Evolutionary conservation across 2,329 filamentous ascomycete species (phyloP).

Genomic region (Neocatenulostroma microsporum): DNA sequence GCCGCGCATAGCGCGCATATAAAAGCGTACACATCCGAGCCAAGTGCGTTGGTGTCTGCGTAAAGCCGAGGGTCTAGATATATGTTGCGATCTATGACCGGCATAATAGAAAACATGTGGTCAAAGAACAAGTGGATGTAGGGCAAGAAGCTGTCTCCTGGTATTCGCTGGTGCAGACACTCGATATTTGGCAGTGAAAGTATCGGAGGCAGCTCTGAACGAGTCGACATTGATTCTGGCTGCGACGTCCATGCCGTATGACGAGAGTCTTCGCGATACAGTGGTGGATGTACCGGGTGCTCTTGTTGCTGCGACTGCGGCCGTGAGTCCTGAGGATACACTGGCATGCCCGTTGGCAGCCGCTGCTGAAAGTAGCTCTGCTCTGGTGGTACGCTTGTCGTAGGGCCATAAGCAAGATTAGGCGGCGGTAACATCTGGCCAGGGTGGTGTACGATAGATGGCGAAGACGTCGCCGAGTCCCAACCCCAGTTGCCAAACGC

Average conservation of each 20-base stretch:
- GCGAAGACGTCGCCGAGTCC: constrained; percentile 12
- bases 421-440: background rate
- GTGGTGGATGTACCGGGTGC: constrained; percentile 2
- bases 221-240: constrained; percentile 12
- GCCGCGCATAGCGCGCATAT: constrained; percentile 28
- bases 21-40: constrained; percentile 26
- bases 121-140: constrained; percentile 29
- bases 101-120: constrained; percentile 32
- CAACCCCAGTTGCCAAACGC: constrained; percentile 26
- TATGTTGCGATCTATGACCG: constrained; percentile 25
- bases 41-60: constrained; percentile 15
- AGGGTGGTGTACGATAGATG: constrained; percentile 2
- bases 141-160: constrained; percentile 23
- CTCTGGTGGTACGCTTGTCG: constrained; percentile 18
- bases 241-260: constrained; percentile 15
- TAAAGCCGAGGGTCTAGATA: constrained; percentile 26
- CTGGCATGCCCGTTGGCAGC: constrained; percentile 13
- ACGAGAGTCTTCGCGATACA: constrained; percentile 8
- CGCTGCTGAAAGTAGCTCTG: constrained; percentile 16
- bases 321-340: constrained; percentile 7
- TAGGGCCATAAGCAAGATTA: constrained; percentile 11
- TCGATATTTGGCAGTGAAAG: constrained; percentile 17
- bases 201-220: constrained; percentile 14
- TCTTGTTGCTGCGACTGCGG: constrained; percentile 8
- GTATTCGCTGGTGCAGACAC: constrained; percentile 16